Base-by-base conservation (phyloP, 2,329 filamentous ascomycete genomes). In the Aureobasidium sp. region DNA sequence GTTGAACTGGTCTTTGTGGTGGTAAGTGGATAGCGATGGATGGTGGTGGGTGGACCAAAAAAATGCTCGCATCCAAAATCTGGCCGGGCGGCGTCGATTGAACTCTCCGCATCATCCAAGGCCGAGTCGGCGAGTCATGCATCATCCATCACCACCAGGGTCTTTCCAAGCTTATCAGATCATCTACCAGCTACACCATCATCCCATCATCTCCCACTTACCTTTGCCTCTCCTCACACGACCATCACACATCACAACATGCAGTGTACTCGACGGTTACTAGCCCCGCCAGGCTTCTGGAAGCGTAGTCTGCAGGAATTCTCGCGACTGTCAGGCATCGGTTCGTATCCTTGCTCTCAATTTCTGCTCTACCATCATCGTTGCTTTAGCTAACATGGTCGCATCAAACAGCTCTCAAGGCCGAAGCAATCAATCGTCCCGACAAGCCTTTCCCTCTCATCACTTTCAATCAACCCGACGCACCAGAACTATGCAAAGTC, bases 391-490 rank as follows among this genome's bases (percentile, higher is more conserved):
- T 55, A 16, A 61, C 48, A 32, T 39, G n/a, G 2, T 34, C 6
- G 30, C 11, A 8, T 58, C 25, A 49, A 63, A 57, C 70, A 91
- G 89, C 84, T 41, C 73, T 89, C 66, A 88, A 82, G 58, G 79
- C 88, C 67, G 88, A 92, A 74, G 86, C 82, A 54, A 79, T 91
- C 68, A 85, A 84, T 66, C 81, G 81, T 30, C 83, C 88, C 29
- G 80, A 79, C 1, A 83, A 82, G 29, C 86, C 89, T 1, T 84
- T 83, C 63, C 77, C 81, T 7, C 80, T 94, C 37, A 82, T 87
- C 69, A 77, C 79, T 66, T 93, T 93, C 75, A 77, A 81, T 47
- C 65, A 73, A 13, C 72, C 76, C 7, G 73, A 76, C 41, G 75
- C 76, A 15, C 66, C 79, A 50, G 69, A 74, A 25, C 67, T 65